Base-by-base conservation (phyloP, 257 asterid genomes). In the Euphrasia confusa region DNA sequence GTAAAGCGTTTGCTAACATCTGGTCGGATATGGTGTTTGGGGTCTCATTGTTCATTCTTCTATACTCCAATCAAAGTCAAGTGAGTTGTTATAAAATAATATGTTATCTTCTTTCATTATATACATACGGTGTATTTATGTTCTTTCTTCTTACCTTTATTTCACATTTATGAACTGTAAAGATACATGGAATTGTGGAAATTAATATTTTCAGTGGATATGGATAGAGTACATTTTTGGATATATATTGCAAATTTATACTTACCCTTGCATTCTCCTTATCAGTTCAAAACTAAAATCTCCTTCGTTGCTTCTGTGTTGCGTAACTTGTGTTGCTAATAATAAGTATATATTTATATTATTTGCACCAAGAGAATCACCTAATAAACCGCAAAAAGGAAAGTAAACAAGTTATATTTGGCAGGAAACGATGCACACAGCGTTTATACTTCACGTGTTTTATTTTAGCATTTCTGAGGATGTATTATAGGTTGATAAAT, bases 1-100 rank as follows among this genome's bases (percentile, higher is more conserved):
- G 99, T 40, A 80, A 76, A 67, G 88, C 89, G 62, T 93, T 89
- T 76, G 99, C 99, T 54, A 89, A 93, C 81, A 93, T 93, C 68
- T 93, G 88, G 92, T 93, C 99, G 4, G 97, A 93, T 76, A 70
- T 78, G 69, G 88, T 83, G 77, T 93, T 83, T 77, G 99, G 97
- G 75, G 68, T 83, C 65, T 84, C 99, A 64, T 67, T 89, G 53
- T 93, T 93, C 80, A 35, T 81, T 79, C 87, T 89, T 72, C 79
- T 92, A 64, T 86, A 75, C 86, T 84, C 83, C 91, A 74, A 73
- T 78, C 86, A 80, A 73, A 82, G 73, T 80, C 84, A 87, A 78
- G 99, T 93, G 79, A 85, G 97, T 76, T 64, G n/a, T 60, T 68
- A 64, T 66, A 48, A 14, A 15, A 50, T 35, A 48, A 48, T 72